Evolutionary conservation across 2,329 filamentous ascomycete species (phyloP).

Genomic region (Cercospora berteroae): DNA sequence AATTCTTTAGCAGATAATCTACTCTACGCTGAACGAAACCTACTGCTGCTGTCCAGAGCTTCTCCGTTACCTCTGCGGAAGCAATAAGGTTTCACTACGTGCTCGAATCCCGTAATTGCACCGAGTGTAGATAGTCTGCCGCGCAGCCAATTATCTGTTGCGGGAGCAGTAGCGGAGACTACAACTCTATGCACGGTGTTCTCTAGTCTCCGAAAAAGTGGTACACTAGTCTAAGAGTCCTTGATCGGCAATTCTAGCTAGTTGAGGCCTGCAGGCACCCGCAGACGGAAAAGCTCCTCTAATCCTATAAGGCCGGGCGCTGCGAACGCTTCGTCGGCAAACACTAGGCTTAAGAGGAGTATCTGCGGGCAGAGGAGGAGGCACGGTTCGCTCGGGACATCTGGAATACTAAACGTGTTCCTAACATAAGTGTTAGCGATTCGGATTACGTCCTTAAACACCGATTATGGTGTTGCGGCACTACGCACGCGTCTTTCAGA

Average conservation of each 20-base stretch:
- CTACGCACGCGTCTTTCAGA: slow-evolving; percentile 20
- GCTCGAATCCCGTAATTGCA: not conserved
- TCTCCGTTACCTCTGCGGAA: slow-evolving; percentile 14
- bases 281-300: slow-evolving; percentile 1
- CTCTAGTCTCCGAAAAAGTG: slow-evolving; percentile 3
- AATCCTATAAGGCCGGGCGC: not conserved
- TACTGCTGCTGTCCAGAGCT: slow-evolving; percentile 23
- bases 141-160: slow-evolving; percentile 1
- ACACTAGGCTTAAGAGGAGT: slow-evolving; percentile 18
- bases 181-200: not conserved
- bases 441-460: not conserved
- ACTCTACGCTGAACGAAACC: slow-evolving; percentile 2
- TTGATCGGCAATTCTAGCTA: slow-evolving; percentile 16
- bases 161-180: not conserved
- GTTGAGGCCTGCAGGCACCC: not conserved
- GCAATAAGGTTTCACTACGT: not conserved
- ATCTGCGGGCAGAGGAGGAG: slow-evolving; percentile 22
- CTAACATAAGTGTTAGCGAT: slow-evolving; percentile 7
- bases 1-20: not conserved
- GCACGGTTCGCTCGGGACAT: slow-evolving; percentile 19
- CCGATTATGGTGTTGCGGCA: not conserved
- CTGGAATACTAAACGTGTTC: slow-evolving; percentile 22
- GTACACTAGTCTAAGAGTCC: not conserved
- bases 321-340: slow-evolving; percentile 21
- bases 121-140: slow-evolving; percentile 1